Conservation (phyloP, 352 stramenopile genomes). For the Sclerospora graminicola region DNA sequence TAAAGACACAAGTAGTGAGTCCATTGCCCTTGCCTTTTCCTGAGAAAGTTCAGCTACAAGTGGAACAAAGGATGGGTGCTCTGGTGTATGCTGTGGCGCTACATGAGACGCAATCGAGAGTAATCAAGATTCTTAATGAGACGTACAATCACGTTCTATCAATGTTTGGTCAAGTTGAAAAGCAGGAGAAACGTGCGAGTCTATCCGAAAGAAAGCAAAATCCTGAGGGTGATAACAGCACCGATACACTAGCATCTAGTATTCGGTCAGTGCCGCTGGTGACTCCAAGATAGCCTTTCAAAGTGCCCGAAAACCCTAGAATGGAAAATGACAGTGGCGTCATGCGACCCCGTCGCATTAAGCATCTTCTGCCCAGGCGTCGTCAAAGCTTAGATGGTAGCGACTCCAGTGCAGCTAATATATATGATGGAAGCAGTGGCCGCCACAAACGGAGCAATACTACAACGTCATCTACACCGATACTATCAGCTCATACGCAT, state of each 20-base stretch:
- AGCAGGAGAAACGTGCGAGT: conserved; percentile 4
- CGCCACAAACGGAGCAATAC: conserved; percentile 67
- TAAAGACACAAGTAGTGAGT: too few species aligned
- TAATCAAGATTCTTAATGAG: conserved; percentile 4
- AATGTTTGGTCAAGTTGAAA: too few species aligned
- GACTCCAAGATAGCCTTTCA: neutral
- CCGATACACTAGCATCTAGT: conserved; percentile 36
- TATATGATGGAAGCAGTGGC: too few species aligned
- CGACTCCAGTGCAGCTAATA: conserved; percentile 48
- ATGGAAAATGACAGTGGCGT: conserved; percentile 2
- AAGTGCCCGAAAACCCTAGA: conserved; percentile 2
- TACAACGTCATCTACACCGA: too few species aligned
- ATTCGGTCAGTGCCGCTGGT: conserved; percentile 36
- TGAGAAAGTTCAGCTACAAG: too few species aligned
- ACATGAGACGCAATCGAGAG: conserved; percentile 1
- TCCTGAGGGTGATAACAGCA: conserved; percentile 24
- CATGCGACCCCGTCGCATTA: conserved; percentile 4
- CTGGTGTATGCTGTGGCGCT: conserved; percentile 25
- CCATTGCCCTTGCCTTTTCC: too few species aligned
- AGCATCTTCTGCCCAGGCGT: conserved; percentile 30
- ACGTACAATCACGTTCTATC: conserved; percentile 6
- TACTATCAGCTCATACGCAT: too few species aligned
- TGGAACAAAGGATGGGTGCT: conserved; percentile 13
- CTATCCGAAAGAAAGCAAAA: conserved; percentile 6
- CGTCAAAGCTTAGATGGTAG: conserved; percentile 43